Evolutionary conservation across 805 yeast species (phyloP).

Genomic region (Torulaspora maleeae): DNA sequence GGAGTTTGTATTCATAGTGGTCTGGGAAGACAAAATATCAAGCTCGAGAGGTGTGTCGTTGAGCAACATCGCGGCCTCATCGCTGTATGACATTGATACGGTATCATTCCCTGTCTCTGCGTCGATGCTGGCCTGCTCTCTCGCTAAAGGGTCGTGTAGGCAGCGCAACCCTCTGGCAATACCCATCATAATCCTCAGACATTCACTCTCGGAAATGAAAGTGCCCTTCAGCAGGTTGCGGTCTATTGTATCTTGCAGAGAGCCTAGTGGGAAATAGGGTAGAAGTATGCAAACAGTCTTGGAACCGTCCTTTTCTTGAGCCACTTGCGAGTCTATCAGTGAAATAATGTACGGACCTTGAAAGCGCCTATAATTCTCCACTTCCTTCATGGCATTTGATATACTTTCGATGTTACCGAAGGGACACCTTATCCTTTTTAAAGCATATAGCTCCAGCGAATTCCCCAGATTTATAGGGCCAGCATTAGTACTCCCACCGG

Average conservation of each 20-base stretch:
- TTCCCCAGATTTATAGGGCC: slow-evolving; percentile 1
- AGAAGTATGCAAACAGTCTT: slow-evolving; percentile 71
- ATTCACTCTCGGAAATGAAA: slow-evolving; percentile 56
- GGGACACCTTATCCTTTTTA: slow-evolving; percentile 84
- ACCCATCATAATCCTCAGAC: slow-evolving; percentile 59
- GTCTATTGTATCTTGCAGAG: slow-evolving; percentile 77
- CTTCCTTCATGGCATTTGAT: slow-evolving; percentile 69
- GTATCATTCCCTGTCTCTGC: slow-evolving; percentile 12
- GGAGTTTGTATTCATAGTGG: slow-evolving; percentile 10
- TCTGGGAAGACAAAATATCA: slow-evolving; percentile 12
- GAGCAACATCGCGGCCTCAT: slow-evolving; percentile 23
- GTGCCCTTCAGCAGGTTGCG: slow-evolving; percentile 52
- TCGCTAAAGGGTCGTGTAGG: slow-evolving; percentile 49
- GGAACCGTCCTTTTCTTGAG: slow-evolving; percentile 74
- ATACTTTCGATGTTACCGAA: slow-evolving; percentile 71
- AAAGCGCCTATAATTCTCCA: slow-evolving; percentile 69
- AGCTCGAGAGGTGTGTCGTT: slow-evolving; percentile 23
- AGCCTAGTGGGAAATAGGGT: slow-evolving; percentile 70
- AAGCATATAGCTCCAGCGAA: slow-evolving; percentile 49
- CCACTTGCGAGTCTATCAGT: slow-evolving; percentile 64
- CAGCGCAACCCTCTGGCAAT: slow-evolving; percentile 68
- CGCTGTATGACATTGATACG: slow-evolving; percentile 24
- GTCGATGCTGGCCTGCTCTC: slow-evolving; percentile 15
- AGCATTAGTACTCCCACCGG: slow-evolving; percentile 32
- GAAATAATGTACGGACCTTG: slow-evolving; percentile 61